Percentiles rank a stretch among this genome's conserved stretches.
Evolutionary conservation across 371 early-diverging fungal species (phyloP).

Genomic region (Thermomucor indicae-seudaticae): DNA sequence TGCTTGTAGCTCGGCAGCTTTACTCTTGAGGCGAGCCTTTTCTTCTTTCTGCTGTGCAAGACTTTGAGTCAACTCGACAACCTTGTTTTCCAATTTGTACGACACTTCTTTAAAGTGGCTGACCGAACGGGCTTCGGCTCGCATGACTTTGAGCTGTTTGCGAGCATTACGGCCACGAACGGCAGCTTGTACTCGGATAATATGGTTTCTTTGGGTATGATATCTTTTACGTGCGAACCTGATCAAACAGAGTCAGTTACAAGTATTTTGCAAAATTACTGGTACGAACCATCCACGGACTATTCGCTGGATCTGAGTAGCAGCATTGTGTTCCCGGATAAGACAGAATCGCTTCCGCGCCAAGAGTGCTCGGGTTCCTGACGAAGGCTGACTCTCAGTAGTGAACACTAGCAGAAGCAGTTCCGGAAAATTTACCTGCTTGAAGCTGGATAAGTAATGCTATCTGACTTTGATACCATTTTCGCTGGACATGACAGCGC

Average conservation of each 20-base stretch:
- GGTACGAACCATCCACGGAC: conserved; percentile 49
- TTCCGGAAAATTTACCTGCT: too few relatives aligned
- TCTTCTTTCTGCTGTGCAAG: conserved; percentile 73
- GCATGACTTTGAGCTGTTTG: conserved; percentile 59
- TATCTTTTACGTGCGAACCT: conserved; percentile 58
- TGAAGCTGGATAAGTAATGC: conserved; percentile 36
- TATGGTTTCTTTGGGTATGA: conserved; percentile 41
- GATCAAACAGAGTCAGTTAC: background rate
- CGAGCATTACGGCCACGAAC: conserved; percentile 75
- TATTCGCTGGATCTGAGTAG: conserved; percentile 68
- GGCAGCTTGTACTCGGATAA: conserved; percentile 81
- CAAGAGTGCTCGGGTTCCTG: conserved; percentile 40
- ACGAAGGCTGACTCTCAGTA: background rate
- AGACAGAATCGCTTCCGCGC: conserved; percentile 42
- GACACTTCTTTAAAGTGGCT: conserved; percentile 93
- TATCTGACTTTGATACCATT: conserved; percentile 39
- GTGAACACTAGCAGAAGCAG: too few relatives aligned
- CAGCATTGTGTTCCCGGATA: conserved; percentile 61
- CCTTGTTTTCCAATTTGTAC: conserved; percentile 89
- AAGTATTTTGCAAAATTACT: background rate
- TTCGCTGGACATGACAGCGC: conserved; percentile 66
- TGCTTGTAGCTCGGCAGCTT: conserved; percentile 57
- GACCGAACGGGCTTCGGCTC: conserved; percentile 85
- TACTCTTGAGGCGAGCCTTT: conserved; percentile 54
- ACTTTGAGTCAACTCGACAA: conserved; percentile 84